These are phyloP conservation scores for Candida orba DNA, from an alignment of 805 yeast species.

Conservation along the genomic window DNA sequence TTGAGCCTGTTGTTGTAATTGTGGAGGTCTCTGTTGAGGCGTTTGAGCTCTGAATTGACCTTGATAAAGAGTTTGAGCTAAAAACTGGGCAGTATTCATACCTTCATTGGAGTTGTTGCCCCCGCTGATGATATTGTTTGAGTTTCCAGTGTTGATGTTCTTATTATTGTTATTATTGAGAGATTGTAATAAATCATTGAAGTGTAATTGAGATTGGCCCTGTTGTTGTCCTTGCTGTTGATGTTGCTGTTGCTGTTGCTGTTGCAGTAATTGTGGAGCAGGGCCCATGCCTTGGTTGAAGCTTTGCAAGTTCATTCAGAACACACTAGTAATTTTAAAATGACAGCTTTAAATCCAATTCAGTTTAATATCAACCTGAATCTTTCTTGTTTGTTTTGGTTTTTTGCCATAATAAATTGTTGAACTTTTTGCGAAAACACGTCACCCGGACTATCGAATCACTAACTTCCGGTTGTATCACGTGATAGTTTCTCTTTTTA, in stretches of 20 bases:
- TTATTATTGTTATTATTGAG: constrained; percentile 12
- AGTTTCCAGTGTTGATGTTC: constrained; percentile 1
- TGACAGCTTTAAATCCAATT: too few species aligned
- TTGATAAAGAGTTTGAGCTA: constrained; percentile 35
- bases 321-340: neutral
- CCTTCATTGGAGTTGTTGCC: constrained; percentile 10
- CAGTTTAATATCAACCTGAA: too few species aligned
- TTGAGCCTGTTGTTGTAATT: constrained; percentile 26
- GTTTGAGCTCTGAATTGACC: constrained; percentile 31
- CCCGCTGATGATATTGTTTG: constrained; percentile 1
- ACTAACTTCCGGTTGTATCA: neutral
- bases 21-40: constrained; percentile 25
- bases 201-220: constrained; percentile 14
- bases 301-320: constrained; percentile 19
- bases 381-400: constrained; percentile 5
- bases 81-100: constrained; percentile 28
- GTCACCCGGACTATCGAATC: neutral
- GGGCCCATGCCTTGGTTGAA: constrained; percentile 21
- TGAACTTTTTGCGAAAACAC: neutral
- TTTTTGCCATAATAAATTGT: neutral
- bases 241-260: constrained; percentile 20
- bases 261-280: constrained; percentile 22
- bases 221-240: constrained; percentile 14
- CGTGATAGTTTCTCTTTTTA: neutral
- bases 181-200: constrained; percentile 19